Evolutionary conservation across 202 grass and related monocot genomes (phyloP), one percentile per base, ranked within the genome.

Genomic region (Saccharum hybrid): DNA sequence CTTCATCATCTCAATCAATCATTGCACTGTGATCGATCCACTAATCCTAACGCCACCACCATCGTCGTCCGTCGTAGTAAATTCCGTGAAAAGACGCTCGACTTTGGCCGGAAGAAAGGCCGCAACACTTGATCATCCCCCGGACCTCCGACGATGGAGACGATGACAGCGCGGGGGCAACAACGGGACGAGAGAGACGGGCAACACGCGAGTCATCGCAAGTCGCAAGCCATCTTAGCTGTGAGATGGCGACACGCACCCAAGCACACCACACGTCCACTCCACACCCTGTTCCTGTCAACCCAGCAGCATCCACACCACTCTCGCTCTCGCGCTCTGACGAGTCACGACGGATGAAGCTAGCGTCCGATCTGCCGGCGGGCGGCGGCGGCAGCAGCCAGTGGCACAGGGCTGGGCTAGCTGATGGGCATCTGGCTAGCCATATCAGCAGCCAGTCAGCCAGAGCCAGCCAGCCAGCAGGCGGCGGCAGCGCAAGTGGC

Each of bases 181-280:
- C 2, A 56, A n/a, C 18, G 18, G 52, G 2, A n/a, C 49, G 52
- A 56, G 52, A 56, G 52, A 3, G 26, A 80, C 45, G 7, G n/a
- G 3, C 66, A 21, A 3, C 8, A 23, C 38, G 2, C 67, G 45
- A 31, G 75, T 63, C 56, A 16, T 8, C 52, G 3, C 12, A 39
- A 9, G 45, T 83, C 60, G 64, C 74, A 11, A 36, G 65, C 52
- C 31, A 63, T 34, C 65, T 31, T n/a, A 71, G 74, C 83, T 63
- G 73, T 84, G 72, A 12, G 66, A 84, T 12, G 65, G 74, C 51
- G 74, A 84, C 74, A 68, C 21, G 39, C 74, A 71, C 75, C 1
- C n/a, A n/a, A n/a, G 4, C 33, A 43, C 18, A 16, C 2, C 54
- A 48, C 12, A 15, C 39, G 39, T 3, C 43, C 45, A 48, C 45